Evolutionary conservation across 371 early-diverging fungal species (phyloP).

Genomic region (Apophysomyces variabilis): DNA sequence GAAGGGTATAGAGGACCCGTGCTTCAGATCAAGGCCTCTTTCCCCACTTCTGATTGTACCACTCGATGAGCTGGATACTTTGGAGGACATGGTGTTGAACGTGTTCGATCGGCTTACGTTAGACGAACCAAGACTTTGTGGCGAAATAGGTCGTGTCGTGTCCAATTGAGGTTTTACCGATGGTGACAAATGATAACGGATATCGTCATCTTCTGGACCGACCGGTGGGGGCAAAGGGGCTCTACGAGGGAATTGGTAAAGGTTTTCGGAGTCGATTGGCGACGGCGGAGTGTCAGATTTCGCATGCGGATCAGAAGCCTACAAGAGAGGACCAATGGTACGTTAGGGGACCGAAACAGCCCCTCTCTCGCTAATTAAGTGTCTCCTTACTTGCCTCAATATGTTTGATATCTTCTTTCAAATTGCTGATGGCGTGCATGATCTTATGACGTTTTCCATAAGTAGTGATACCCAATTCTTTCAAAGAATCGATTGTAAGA

Average conservation of each 20-base stretch:
- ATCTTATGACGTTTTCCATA: constrained; percentile 75
- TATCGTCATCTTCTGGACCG: constrained; percentile 6
- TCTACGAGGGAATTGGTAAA: constrained; percentile 39
- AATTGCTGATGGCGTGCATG: constrained; percentile 65
- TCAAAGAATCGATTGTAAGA: constrained; percentile 64
- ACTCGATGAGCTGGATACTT: constrained; percentile 26
- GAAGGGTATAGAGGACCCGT: constrained; percentile 5
- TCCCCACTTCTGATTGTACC: constrained; percentile 23
- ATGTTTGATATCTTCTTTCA: constrained; percentile 43
- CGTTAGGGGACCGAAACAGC: background rate
- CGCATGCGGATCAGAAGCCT: constrained; percentile 14
- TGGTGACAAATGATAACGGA: constrained; percentile 12
- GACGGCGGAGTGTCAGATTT: constrained; percentile 19
- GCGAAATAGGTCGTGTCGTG: constrained; percentile 35
- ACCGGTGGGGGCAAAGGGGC: constrained; percentile 33
- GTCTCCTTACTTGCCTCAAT: constrained; percentile 6
- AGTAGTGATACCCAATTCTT: constrained; percentile 70
- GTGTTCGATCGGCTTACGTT: constrained; percentile 49
- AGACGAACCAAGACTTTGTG: constrained; percentile 38
- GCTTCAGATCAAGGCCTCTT: constrained; percentile 12
- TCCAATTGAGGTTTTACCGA: background rate
- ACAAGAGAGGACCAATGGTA: background rate
- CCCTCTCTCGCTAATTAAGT: constrained; percentile 2
- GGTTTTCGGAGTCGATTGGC: constrained; percentile 20
- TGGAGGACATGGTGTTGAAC: constrained; percentile 47